A percentile compares a stretch with the other conserved stretches of the same genome.
Conservation (phyloP, 1,284 basidiomycete genomes). For the Xanthoconium separans region DNA sequence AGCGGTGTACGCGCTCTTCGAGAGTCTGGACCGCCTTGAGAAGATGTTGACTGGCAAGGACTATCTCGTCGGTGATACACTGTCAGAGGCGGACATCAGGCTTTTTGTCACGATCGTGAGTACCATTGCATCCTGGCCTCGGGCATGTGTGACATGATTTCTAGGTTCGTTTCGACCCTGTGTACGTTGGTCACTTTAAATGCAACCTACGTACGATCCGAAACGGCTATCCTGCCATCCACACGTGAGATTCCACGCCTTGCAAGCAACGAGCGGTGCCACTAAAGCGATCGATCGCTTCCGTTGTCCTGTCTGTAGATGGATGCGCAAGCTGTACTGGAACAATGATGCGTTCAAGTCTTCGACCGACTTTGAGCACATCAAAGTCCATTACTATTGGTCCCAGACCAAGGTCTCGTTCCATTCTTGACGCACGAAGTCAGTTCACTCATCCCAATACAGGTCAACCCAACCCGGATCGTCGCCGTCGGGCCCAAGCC, state of each 20-base stretch:
- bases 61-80: slow-evolving; percentile 76
- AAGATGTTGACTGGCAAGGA: slow-evolving; percentile 74
- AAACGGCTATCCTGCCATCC: slow-evolving; percentile 77
- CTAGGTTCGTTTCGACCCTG: slow-evolving; percentile 62
- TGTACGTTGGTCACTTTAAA: slow-evolving; percentile 93
- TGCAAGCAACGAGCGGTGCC: background rate
- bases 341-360: slow-evolving; percentile 85
- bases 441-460: slow-evolving; percentile 20
- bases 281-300: slow-evolving; percentile 4
- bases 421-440: background rate
- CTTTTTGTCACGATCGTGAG: slow-evolving; percentile 89
- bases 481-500: slow-evolving; percentile 76
- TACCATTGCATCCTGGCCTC: slow-evolving; percentile 16
- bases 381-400: slow-evolving; percentile 87
- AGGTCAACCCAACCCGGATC: slow-evolving; percentile 75
- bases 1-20: slow-evolving; percentile 72
- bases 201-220: slow-evolving; percentile 85
- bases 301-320: slow-evolving; percentile 39
- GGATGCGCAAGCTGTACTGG: slow-evolving; percentile 93
- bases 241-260: slow-evolving; percentile 46
- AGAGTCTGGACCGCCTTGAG: slow-evolving; percentile 81
- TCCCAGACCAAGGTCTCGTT: slow-evolving; percentile 52
- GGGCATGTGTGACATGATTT: no score
- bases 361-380: slow-evolving; percentile 86
- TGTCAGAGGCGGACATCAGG: slow-evolving; percentile 92